phyloP scores from a whole-genome alignment of 306 rosid species.

The Cucurbita maxima region DNA sequence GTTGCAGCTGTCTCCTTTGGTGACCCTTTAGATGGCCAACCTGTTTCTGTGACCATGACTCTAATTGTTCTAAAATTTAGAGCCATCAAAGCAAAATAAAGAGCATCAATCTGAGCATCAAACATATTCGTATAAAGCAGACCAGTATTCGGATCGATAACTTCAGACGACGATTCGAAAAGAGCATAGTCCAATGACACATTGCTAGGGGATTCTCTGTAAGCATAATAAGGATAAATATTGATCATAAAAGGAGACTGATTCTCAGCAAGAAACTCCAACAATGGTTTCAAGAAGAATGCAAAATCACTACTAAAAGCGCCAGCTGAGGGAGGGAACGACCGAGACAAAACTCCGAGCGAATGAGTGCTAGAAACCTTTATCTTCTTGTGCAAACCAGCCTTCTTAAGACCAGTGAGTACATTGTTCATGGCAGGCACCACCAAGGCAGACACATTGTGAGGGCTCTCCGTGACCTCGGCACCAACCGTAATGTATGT shows the following conservation, averaged over 20 bases:
- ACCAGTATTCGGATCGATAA: slow-evolving; percentile 94
- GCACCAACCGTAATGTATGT: slow-evolving; percentile 84
- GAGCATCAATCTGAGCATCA: slow-evolving; percentile 94
- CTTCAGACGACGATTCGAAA: slow-evolving; percentile 77
- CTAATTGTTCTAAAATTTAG: slow-evolving; percentile 75
- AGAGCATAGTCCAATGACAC: slow-evolving; percentile 74
- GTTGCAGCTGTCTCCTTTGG: slow-evolving; percentile 85
- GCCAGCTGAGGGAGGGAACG: slow-evolving; percentile 96
- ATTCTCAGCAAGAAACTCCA: slow-evolving; percentile 91
- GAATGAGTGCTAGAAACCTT: slow-evolving; percentile 90
- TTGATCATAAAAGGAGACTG: slow-evolving; percentile 93
- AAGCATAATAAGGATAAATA: slow-evolving; percentile 94
- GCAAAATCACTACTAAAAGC: slow-evolving; percentile 87
- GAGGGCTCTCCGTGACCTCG: slow-evolving; percentile 66
- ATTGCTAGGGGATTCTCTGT: slow-evolving; percentile 61
- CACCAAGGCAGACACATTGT: slow-evolving; percentile 50
- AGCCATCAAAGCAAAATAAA: slow-evolving; percentile 78
- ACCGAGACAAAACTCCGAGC: slow-evolving; percentile 83
- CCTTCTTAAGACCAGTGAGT: slow-evolving; percentile 62
- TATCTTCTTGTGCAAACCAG: slow-evolving; percentile 65
- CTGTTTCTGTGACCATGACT: slow-evolving; percentile 90
- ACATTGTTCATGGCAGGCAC: slow-evolving; percentile 93
- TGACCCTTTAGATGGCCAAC: slow-evolving; percentile 98
- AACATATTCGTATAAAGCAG: slow-evolving; percentile 87
- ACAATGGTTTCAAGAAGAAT: slow-evolving; percentile 71